Evolutionary conservation across 306 rosid species (phyloP), one percentile per base, ranked within the genome.

Genomic region (Cicer yamashitae): DNA sequence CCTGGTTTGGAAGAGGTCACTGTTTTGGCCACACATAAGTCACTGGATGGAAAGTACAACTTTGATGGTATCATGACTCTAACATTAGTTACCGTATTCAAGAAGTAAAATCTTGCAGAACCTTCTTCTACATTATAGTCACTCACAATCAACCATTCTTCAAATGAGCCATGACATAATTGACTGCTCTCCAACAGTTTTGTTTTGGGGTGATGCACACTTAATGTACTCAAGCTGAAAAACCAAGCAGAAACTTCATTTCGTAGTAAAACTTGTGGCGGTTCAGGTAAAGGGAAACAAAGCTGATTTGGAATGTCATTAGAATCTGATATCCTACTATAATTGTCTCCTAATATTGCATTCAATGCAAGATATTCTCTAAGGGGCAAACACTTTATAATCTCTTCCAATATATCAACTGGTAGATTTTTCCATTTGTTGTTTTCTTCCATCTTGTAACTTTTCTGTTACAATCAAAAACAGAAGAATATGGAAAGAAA

Each of bases 1-100:
- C 25, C 25, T 1, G 76, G 76, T 7, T 8, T 54, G 8, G 76
- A 71, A 40, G 66, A 54, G 2, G 76, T 40, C 39, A 18, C 43
- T 20, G 54, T 40, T 71, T 41, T 71, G 3, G 6, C 50, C 40
- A 51, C 8, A 6, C 0, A 30, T 0, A 30, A 3, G 5, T 30
- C 37, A 30, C 37, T 30, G 45, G 43, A 6, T 4, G 72, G 72
- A 25, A 67, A 25, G 22, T 30, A 2, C 44, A 47, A 47, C 59
- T 13, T 7, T 47, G 73, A 22, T 47, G 73, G 73, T 10, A 47
- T 51, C 0, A n/a, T 12, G 58, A 67, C 40, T 47, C 57, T 67
- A 22, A 6, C 54, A 67, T 11, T 25, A 2, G 22, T 65, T 37
- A 65, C 39, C 10, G 70, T 39, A 65, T 65, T 65, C 57, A n/a